Evolutionary conservation across 768 basidiomycete genomes (phyloP).

Genomic region (Trametes coccinea): DNA sequence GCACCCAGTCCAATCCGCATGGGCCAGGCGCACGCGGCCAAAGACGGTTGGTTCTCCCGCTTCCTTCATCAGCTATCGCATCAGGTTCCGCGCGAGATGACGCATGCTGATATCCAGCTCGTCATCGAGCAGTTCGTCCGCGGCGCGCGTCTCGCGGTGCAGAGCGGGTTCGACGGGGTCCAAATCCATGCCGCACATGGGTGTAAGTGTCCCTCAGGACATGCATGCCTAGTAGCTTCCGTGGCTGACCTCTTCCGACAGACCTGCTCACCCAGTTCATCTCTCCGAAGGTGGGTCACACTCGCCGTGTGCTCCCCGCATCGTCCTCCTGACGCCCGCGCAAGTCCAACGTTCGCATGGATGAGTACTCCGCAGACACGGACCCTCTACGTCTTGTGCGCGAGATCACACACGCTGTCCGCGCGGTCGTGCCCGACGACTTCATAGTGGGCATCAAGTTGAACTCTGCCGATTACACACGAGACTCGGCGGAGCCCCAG

Average conservation of each 20-base stretch:
- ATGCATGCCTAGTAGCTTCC: slow-evolving; percentile 17
- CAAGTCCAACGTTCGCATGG: slow-evolving; percentile 56
- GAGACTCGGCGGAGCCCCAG: slow-evolving; percentile 28
- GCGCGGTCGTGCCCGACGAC: slow-evolving; percentile 43
- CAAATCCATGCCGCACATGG: slow-evolving; percentile 87
- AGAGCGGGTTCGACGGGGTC: slow-evolving; percentile 82
- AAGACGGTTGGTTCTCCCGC: slow-evolving; percentile 32
- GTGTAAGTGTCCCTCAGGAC: slow-evolving; percentile 47
- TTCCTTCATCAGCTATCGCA: slow-evolving; percentile 53
- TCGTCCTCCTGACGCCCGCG: not conserved
- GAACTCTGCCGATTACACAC: slow-evolving; percentile 74
- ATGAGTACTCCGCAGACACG: slow-evolving; percentile 53
- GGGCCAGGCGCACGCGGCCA: slow-evolving; percentile 34
- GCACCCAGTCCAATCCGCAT: slow-evolving; percentile 69
- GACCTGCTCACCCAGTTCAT: slow-evolving; percentile 82
- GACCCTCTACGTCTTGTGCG: slow-evolving; percentile 59
- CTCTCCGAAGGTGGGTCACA: slow-evolving; percentile 57
- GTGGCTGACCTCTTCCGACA: slow-evolving; percentile 27
- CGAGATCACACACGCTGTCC: slow-evolving; percentile 56
- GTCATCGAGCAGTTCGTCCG: slow-evolving; percentile 63
- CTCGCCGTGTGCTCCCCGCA: not conserved
- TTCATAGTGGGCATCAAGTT: slow-evolving; percentile 81
- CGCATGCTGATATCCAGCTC: slow-evolving; percentile 54
- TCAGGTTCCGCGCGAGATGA: slow-evolving; percentile 64
- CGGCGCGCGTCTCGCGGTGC: slow-evolving; percentile 63